Evolutionary conservation across 805 yeast genomes (phyloP), one percentile per base, ranked within the genome.

Genomic region (Wickerhamomyces sydowiorum): DNA sequence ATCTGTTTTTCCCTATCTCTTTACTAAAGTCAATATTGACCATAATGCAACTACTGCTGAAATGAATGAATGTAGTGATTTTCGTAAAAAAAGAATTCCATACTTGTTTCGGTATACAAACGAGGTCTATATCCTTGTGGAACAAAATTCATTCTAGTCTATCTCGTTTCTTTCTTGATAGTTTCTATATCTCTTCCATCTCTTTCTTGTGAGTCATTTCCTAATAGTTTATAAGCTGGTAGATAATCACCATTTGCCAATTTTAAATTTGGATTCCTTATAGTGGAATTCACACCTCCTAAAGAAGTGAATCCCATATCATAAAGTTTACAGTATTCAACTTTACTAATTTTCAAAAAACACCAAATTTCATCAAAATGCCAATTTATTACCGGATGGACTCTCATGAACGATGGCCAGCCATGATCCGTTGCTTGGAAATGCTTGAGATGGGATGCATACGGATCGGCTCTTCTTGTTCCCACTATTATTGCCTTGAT

Each of bases 301-400:
- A 93, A 62, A 1, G 96, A 86, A 1, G 99, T 90, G 56, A 83
- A 93, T 0, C 99, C 99, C 29, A 51, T 42, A 50, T 85, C 95
- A 55, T 93, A 93, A 42, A 93, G 64, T 2, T 57, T 52, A 59
- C 98, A 91, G 59, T 91, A 89, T 3, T 72, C 72, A 33, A 82
- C 71, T n/a, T 71, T 57, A 18, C 78, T 66, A 19, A 65, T 73
- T 18, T 78, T 62, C 38, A 91, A 62, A 56, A 91, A 90, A 49
- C 78, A 77, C 99, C 99, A 93, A 3, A 93, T 72, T 43, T 89
- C 86, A 18, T 75, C 73, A 51, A 86, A 84, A 32, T 75, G 76
- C 98, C 98, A 93, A 42, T 86, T 86, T 34, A 93, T 69, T 7
- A 93, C 79, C 0, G 99, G 98, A 54, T 90, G 95, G 5, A 90